Percentiles rank a stretch among this genome's conserved stretches.
Conservation (phyloP, 116 monocot genomes). For the Cymodocea nodosa region DNA sequence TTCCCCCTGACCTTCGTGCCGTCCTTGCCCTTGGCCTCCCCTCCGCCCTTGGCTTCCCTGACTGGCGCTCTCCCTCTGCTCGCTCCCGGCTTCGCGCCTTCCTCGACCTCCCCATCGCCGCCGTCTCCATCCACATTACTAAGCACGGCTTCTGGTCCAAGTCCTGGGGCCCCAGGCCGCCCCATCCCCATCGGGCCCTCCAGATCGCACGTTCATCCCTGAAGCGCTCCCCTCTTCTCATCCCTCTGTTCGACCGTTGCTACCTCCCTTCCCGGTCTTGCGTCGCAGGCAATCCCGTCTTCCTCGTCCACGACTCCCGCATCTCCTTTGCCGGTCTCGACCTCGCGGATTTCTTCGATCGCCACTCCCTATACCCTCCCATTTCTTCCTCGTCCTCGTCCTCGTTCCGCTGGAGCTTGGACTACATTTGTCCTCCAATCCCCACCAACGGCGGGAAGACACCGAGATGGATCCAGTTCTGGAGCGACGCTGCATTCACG, state of each 20-base stretch:
- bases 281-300: constrained; percentile 84
- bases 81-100: constrained; percentile 10
- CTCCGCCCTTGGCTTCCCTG: constrained; percentile 46
- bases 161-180: constrained; percentile 37
- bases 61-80: constrained; percentile 25
- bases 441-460: constrained; percentile 2
- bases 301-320: constrained; percentile 56
- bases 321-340: constrained; percentile 64
- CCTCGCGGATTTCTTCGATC: constrained; percentile 65
- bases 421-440: constrained; percentile 4
- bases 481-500: constrained; percentile 61
- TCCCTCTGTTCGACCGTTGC: constrained; percentile 80
- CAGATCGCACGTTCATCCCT: constrained; percentile 38
- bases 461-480: constrained; percentile 91
- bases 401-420: constrained; percentile 10
- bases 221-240: constrained; percentile 46
- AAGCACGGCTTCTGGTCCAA: constrained; percentile 50
- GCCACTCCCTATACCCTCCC: constrained; percentile 19
- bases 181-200: constrained; percentile 34
- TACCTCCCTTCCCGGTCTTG: constrained; percentile 58
- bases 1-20: constrained; percentile 65
- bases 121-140: constrained; percentile 48
- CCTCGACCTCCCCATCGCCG: constrained; percentile 40
- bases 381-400: background rate
- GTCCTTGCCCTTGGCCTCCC: constrained; percentile 48